Conservation (phyloP, 345 rosid genomes). For the Erysimum cheiranthoides region DNA sequence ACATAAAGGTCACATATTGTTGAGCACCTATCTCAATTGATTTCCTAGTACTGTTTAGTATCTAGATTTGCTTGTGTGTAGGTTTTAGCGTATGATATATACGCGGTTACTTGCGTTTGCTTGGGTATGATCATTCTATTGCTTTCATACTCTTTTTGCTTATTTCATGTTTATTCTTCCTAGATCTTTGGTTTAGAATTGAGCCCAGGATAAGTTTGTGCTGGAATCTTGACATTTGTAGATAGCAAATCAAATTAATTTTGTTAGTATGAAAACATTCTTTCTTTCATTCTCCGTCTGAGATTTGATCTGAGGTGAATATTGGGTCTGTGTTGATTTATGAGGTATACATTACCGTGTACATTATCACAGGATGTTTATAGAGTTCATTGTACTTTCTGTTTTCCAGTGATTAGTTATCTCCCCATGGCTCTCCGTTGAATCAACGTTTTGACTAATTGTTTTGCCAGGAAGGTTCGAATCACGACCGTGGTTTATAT, state of each 20-base stretch:
- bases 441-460: slow-evolving; percentile 37
- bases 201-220: neutral
- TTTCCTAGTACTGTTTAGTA: slow-evolving; percentile 10
- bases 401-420: slow-evolving; percentile 15
- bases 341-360: neutral
- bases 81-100: slow-evolving; percentile 4
- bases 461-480: slow-evolving; percentile 82
- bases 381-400: neutral
- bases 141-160: neutral
- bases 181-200: neutral
- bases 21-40: slow-evolving; percentile 9
- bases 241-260: slow-evolving; percentile 1
- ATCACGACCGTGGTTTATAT: slow-evolving; percentile 94
- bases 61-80: slow-evolving; percentile 5
- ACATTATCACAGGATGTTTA: neutral
- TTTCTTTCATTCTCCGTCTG: neutral
- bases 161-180: neutral
- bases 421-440: slow-evolving; percentile 19
- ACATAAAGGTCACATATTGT: slow-evolving; percentile 19
- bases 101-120: neutral
- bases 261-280: neutral
- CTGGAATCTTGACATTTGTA: slow-evolving; percentile 3
- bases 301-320: slow-evolving; percentile 10
- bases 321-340: neutral
- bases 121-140: slow-evolving; percentile 3